Conservation (phyloP, 2,329 filamentous ascomycete genomes). For the Pyrenophora seminiperda region DNA sequence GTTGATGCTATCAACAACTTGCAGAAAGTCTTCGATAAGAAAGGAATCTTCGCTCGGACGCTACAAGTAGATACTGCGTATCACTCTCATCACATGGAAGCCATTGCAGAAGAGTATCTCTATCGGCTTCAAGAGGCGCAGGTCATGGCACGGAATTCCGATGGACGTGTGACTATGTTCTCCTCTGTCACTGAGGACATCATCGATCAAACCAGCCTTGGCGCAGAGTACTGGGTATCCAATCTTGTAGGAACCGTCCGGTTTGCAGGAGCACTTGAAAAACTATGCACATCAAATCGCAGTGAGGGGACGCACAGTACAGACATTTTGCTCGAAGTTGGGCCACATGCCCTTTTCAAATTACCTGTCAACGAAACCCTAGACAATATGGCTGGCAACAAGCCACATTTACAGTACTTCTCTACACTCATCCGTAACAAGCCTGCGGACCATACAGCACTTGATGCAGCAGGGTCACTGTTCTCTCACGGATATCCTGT, state of each 20-base stretch:
- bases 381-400: conserved; percentile 2
- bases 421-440: conserved; percentile 13
- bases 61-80: conserved; percentile 53
- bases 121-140: conserved; percentile 4
- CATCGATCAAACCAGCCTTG: conserved; percentile 14
- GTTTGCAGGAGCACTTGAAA: conserved; percentile 9
- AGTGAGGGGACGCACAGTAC: background rate
- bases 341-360: conserved; percentile 18
- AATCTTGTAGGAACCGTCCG: conserved; percentile 29
- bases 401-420: conserved; percentile 10
- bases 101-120: conserved; percentile 23
- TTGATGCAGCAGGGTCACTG: conserved; percentile 13
- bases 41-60: conserved; percentile 47
- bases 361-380: conserved; percentile 12
- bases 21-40: conserved; percentile 38
- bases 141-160: background rate
- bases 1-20: conserved; percentile 43
- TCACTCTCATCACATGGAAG: conserved; percentile 53
- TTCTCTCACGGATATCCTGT: conserved; percentile 1
- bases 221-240: conserved; percentile 32
- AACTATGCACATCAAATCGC: conserved; percentile 1
- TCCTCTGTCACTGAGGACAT: conserved; percentile 23
- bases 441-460: conserved; percentile 8
- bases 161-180: conserved; percentile 8
- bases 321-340: conserved; percentile 20